Evolutionary conservation across 768 basidiomycete genomes (phyloP), one percentile per base, ranked within the genome.

Genomic region (Trichaptum fuscoviolaceum): DNA sequence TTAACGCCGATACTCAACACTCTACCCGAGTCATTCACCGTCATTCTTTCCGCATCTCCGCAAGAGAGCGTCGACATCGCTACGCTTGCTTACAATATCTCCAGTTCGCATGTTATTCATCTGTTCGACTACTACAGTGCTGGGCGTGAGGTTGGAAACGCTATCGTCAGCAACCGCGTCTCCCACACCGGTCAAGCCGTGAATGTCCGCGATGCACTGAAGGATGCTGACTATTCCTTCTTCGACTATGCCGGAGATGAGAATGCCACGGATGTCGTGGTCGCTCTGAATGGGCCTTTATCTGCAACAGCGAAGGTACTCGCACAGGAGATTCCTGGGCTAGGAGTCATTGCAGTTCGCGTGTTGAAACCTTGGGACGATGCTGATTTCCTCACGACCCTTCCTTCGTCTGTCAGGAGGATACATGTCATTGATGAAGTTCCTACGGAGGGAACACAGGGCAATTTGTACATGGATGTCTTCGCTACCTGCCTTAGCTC

Each of bases 111-210:
- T 76, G 87, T 92, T 66, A 83, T 95, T 65, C 95, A 98, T 75
- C 79, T 98, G 57, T 95, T 99, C 73, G 95, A 99, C 76, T 92
- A 96, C 71, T 83, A 92, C 73, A 86, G 87, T 68, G 82, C 87
- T 35, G 82, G 88, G 35, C 88, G 96, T 26, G 95, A 99, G 77
- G 78, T 85, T 35, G 87, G 91, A 1, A 84, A 87, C 64, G 72
- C 81, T 35, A 76, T 87, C 42, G 71, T 76, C 27, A 81, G 81
- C 9, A 65, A 82, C 1, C 71, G 82, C 18, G 69, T 76, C 5
- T 67, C 74, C 0, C 77, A 78, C 25, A 71, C 75, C 0, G 69
- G 75, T 24, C 65, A 75, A 57, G 69, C 68, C 65, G 64, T 74
- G 26, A 68, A 78, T 18, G 71, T 90, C 62, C 73, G 79, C 18